Evolutionary conservation across 495 filamentous ascomycete genomes (phyloP).

Genomic region (Podospora pseudocomata): DNA sequence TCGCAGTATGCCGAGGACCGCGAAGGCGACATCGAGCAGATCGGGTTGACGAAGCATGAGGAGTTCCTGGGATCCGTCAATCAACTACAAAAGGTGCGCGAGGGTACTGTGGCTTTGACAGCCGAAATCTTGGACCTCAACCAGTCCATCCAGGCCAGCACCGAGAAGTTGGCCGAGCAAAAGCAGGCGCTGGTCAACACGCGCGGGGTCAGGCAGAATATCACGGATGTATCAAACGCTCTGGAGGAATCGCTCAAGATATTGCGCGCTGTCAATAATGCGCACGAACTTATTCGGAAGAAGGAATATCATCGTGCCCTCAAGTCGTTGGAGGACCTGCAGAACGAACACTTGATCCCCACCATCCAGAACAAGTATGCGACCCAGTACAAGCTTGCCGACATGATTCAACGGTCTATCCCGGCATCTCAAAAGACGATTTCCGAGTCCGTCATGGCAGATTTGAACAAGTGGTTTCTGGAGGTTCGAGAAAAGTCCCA

Average conservation of each 20-base stretch:
- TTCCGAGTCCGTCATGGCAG: conserved; percentile 92
- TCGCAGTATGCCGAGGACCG: conserved; percentile 77
- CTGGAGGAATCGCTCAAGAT: conserved; percentile 90
- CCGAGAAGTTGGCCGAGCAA: conserved; percentile 88
- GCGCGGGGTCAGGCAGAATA: conserved; percentile 87
- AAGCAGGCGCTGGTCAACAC: conserved; percentile 93
- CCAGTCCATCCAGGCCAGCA: conserved; percentile 91
- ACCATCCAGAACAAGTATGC: conserved; percentile 69
- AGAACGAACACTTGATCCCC: conserved; percentile 80
- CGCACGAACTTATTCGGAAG: conserved; percentile 81
- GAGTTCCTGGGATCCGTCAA: conserved; percentile 93
- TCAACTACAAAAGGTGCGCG: conserved; percentile 82
- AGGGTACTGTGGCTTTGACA: conserved; percentile 82
- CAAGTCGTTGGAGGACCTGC: conserved; percentile 89
- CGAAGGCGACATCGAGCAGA: conserved; percentile 87
- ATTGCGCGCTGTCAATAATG: conserved; percentile 86
- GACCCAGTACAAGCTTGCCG: conserved; percentile 90
- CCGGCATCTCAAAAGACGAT: conserved; percentile 90
- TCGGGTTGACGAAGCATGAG: conserved; percentile 93
- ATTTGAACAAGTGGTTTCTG: conserved; percentile 97
- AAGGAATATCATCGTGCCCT: conserved; percentile 96
- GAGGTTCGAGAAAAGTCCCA: conserved; percentile 93
- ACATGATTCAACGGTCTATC: conserved; percentile 91
- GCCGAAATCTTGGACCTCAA: conserved; percentile 90
- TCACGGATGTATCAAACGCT: conserved; percentile 86